Conservation (phyloP, 371 early-diverging fungal species). For the Lichtheimia hyalospora region DNA sequence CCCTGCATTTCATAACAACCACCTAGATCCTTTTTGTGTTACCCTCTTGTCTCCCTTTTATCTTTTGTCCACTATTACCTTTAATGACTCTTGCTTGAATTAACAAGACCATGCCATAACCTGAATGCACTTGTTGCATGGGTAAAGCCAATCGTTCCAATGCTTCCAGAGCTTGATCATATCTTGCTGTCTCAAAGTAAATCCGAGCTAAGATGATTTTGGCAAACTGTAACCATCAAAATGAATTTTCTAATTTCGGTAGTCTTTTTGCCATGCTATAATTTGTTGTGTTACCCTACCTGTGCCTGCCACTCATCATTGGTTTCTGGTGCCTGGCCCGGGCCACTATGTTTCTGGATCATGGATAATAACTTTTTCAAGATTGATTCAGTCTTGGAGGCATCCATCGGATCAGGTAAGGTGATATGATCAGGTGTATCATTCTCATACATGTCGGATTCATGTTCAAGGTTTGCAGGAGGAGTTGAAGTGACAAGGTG, state of each 20-base stretch:
- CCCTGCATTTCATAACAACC: constrained; percentile 52
- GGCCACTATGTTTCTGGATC: background rate
- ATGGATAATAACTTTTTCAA: background rate
- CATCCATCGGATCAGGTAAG: background rate
- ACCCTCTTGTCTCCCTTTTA: constrained; percentile 19
- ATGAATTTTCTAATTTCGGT: constrained; percentile 21
- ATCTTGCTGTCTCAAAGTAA: constrained; percentile 32
- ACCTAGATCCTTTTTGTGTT: constrained; percentile 47
- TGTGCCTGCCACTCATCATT: constrained; percentile 11
- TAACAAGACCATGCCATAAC: constrained; percentile 57
- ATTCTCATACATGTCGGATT: background rate
- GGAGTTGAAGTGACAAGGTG: too few species aligned
- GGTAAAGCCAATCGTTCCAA: constrained; percentile 29
- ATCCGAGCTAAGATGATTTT: constrained; percentile 44
- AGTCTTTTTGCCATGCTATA: too few species aligned
- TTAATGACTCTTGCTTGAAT: constrained; percentile 54
- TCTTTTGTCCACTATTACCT: constrained; percentile 22
- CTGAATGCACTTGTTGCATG: constrained; percentile 37
- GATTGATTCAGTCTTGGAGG: background rate
- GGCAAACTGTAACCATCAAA: constrained; percentile 26
- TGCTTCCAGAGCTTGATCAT: constrained; percentile 35
- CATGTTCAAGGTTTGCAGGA: background rate
- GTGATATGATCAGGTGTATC: constrained; percentile 9
- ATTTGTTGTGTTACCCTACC: background rate
- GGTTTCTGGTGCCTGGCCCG: background rate